Conservation (phyloP, 192 early-diverging fungal genomes). For the Coemansia sp. region DNA sequence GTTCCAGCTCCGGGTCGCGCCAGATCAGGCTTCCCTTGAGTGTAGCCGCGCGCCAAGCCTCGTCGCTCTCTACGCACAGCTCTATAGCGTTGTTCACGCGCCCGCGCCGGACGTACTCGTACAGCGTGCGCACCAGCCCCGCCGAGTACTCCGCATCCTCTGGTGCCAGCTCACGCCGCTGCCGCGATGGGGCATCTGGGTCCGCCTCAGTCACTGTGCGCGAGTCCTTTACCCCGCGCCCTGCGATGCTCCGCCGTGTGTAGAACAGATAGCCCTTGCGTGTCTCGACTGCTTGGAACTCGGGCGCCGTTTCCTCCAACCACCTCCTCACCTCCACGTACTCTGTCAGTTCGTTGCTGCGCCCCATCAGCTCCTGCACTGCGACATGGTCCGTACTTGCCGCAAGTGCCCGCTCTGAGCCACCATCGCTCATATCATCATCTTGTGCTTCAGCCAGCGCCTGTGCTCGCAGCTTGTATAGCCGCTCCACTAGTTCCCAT, state of each 20-base stretch:
- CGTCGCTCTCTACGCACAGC: slow-evolving; percentile 72
- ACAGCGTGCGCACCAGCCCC: slow-evolving; percentile 68
- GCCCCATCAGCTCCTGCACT: slow-evolving; percentile 45
- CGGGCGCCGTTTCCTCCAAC: slow-evolving; percentile 54
- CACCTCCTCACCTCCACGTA: slow-evolving; percentile 51
- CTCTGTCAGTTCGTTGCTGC: slow-evolving; percentile 36
- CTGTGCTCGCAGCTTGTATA: slow-evolving; percentile 40
- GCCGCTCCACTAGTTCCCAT: slow-evolving; percentile 52
- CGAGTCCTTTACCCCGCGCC: slow-evolving; percentile 15
- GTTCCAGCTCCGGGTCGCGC: slow-evolving; percentile 57
- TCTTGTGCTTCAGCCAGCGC: background rate
- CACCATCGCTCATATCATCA: slow-evolving; percentile 13
- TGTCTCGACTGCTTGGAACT: slow-evolving; percentile 54
- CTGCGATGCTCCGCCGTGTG: slow-evolving; percentile 45
- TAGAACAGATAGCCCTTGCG: slow-evolving; percentile 60
- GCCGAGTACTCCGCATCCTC: slow-evolving; percentile 59
- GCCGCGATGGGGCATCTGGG: slow-evolving; percentile 45
- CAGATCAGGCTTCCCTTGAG: slow-evolving; percentile 68
- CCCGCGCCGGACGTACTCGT: slow-evolving; percentile 80
- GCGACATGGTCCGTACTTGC: slow-evolving; percentile 32
- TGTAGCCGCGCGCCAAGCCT: slow-evolving; percentile 83
- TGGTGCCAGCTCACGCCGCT: slow-evolving; percentile 28
- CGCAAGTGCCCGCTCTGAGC: slow-evolving; percentile 2
- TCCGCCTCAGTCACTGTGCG: slow-evolving; percentile 42
- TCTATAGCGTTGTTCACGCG: slow-evolving; percentile 66